A percentile compares a stretch with the other conserved stretches of the same genome.
Evolutionary conservation across 2,329 filamentous ascomycete species (phyloP).

Genomic region (Beauveria bassiana): DNA sequence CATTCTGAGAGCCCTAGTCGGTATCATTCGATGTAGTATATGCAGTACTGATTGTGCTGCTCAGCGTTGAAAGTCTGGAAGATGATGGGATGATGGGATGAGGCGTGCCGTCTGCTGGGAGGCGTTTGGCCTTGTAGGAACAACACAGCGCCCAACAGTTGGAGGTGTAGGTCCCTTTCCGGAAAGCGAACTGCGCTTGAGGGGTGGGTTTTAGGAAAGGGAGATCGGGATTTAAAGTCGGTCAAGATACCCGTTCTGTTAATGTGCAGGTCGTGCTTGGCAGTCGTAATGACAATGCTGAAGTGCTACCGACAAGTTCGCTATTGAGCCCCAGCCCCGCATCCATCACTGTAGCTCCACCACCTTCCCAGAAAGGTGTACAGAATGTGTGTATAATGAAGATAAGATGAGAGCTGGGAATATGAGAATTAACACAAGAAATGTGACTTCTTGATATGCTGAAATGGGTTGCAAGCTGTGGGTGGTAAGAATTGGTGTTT

Average conservation of each 20-base stretch:
- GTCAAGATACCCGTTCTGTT: too few relatives aligned
- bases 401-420: too few relatives aligned
- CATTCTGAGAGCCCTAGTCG: background rate
- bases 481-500: too few relatives aligned
- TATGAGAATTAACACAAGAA: too few relatives aligned
- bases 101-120: background rate
- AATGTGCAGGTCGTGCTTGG: background rate
- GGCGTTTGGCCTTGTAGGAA: background rate
- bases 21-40: background rate
- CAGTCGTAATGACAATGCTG: background rate
- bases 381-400: too few relatives aligned
- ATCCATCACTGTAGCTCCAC: background rate
- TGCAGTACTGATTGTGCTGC: background rate
- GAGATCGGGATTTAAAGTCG: too few relatives aligned
- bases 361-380: too few relatives aligned
- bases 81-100: background rate
- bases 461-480: too few relatives aligned
- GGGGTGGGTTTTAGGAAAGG: background rate
- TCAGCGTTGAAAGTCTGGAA: background rate
- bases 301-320: background rate
- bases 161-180: too few relatives aligned
- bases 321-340: background rate
- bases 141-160: background rate
- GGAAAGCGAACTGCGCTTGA: background rate
- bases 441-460: too few relatives aligned